Evolutionary conservation across 1,284 basidiomycete species (phyloP).

Genomic region (Tilletia setariae): DNA sequence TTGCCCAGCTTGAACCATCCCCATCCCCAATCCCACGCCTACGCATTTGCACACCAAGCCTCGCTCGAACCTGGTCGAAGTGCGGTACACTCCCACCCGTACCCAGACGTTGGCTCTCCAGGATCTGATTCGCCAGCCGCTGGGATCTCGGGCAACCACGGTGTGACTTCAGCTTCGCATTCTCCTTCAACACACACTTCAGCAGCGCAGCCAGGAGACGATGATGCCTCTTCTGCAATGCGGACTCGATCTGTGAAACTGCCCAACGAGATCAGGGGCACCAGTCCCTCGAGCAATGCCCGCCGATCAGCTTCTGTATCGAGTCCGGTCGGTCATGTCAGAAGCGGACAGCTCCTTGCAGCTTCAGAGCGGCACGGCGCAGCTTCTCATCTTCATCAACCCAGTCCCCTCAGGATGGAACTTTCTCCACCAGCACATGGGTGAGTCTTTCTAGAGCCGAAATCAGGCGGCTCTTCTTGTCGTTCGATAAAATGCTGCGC

Average conservation of each 20-base stretch:
- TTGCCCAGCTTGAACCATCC: not conserved
- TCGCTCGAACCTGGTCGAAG: constrained; percentile 1
- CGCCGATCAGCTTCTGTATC: not conserved
- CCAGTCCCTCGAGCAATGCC: not conserved
- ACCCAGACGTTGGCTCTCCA: not conserved
- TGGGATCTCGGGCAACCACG: not conserved
- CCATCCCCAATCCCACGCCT: constrained; percentile 13
- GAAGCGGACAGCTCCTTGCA: not conserved
- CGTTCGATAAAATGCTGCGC: too few species aligned
- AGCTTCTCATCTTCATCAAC: not conserved
- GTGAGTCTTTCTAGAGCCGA: not conserved
- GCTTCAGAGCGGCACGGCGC: not conserved
- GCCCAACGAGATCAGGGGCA: not conserved
- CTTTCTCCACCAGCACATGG: not conserved
- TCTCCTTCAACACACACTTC: not conserved
- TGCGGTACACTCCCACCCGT: constrained; percentile 2
- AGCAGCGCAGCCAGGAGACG: not conserved
- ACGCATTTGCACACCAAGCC: constrained; percentile 8
- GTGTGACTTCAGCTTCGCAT: not conserved
- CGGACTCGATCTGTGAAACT: constrained; percentile 1
- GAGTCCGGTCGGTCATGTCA: not conserved
- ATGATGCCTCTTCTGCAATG: not conserved
- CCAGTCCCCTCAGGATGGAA: constrained; percentile 1
- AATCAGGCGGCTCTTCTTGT: too few species aligned
- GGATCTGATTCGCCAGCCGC: not conserved